Evolutionary conservation across 148 eudicot species (phyloP), one percentile per base, ranked within the genome.

Genomic region (Vaccinium darrowii): DNA sequence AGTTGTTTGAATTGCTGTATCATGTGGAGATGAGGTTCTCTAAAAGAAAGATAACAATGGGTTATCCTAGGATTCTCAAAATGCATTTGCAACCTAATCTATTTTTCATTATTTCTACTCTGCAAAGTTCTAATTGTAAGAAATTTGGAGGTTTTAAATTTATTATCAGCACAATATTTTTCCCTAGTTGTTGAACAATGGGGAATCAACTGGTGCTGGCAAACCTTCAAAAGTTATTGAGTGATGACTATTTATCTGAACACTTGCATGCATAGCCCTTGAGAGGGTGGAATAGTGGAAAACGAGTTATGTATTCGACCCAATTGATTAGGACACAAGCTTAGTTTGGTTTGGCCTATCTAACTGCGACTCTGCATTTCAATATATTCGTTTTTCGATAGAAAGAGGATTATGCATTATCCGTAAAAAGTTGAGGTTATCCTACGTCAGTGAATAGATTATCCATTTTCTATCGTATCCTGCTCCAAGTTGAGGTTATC

Each of bases 351-450:
- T 53, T 30, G 18, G 36, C 30, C 27, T 27, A 79, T 62, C 36
- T 63, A 43, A 12, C 27, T 81, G 74, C 8, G 56, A 71, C 49
- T 60, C 53, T 58, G 52, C 73, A 81, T 33, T 81, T 60, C 82
- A 80, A 58, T 63, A 74, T 10, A 16, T 23, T 51, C 57, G 47
- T 47, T 47, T 47, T 47, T 23, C 25, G 23, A 10, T 65, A 3
- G 3, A n/a, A 27, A 25, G 21, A 9, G 25, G 56, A 33, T 65
- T 23, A 25, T 23, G 33, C 19, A 75, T 75, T 65, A n/a, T 65
- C 33, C 3, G 23, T 58, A 58, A 21, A 18, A 58, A 58, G 63
- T 16, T 19, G n/a, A 58, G 63, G n/a, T 19, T 58, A 6, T 58
- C 9, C 9, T 6, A 58, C 18, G 6, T 58, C 23, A 19, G 63